These are phyloP conservation scores for Ogataea methanolica DNA, from an alignment of 805 yeast genomes.

Conservation along the genomic window DNA sequence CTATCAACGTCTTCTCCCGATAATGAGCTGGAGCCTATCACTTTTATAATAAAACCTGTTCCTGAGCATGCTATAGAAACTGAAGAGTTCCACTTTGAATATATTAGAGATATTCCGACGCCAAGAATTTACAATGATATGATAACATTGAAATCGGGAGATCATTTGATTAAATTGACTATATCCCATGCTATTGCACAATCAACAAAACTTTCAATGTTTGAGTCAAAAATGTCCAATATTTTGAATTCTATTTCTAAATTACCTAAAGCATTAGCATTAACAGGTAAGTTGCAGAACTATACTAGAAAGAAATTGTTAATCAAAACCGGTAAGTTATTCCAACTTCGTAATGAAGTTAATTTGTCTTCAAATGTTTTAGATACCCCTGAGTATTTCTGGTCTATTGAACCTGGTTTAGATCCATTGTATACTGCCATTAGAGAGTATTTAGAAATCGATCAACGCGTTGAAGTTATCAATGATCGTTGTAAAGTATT, in stretches of 20 bases:
- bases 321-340: slow-evolving; percentile 84
- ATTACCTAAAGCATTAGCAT: slow-evolving; percentile 82
- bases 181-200: slow-evolving; percentile 97
- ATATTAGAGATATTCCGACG: slow-evolving; percentile 41
- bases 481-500: slow-evolving; percentile 94
- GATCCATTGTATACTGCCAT: slow-evolving; percentile 89
- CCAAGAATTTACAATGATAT: slow-evolving; percentile 87
- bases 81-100: slow-evolving; percentile 79
- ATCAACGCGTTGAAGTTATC: slow-evolving; percentile 87
- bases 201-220: slow-evolving; percentile 83
- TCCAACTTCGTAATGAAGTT: slow-evolving; percentile 89
- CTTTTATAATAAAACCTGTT: slow-evolving; percentile 64
- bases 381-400: slow-evolving; percentile 94
- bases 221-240: slow-evolving; percentile 87
- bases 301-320: slow-evolving; percentile 78
- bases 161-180: slow-evolving; percentile 86
- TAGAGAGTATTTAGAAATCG: slow-evolving; percentile 89
- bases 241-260: slow-evolving; percentile 81
- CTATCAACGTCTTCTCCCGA: slow-evolving; percentile 4
- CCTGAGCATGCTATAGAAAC: slow-evolving; percentile 89
- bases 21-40: slow-evolving; percentile 13
- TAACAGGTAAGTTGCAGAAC: slow-evolving; percentile 79
- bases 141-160: slow-evolving; percentile 86
- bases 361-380: slow-evolving; percentile 84
- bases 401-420: slow-evolving; percentile 93